phyloP scores from a whole-genome alignment of 1,284 basidiomycete species.

The Megacollybia platyphylla region DNA sequence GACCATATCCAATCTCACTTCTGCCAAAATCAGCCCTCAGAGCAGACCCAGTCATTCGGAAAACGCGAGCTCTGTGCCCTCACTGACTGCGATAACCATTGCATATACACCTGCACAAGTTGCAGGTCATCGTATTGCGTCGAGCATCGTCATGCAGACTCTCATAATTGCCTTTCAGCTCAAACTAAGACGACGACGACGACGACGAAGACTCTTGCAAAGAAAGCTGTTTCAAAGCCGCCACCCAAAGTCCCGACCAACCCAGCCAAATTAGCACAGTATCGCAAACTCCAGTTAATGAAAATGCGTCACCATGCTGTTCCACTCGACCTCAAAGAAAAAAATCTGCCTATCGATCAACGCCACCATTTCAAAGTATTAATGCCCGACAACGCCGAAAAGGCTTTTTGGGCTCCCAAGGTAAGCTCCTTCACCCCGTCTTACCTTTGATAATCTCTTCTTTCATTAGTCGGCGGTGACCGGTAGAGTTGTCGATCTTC shows the following conservation, averaged over 20 bases:
- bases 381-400: conserved; percentile 19
- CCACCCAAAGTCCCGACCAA: conserved; percentile 26
- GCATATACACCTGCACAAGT: conserved; percentile 29
- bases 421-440: conserved; percentile 19
- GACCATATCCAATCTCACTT: conserved; percentile 48
- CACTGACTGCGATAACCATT: conserved; percentile 37
- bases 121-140: conserved; percentile 53
- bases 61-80: conserved; percentile 37
- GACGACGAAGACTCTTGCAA: conserved; percentile 3
- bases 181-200: conserved; percentile 5
- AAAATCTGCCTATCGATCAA: conserved; percentile 32
- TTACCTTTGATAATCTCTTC: conserved; percentile 5
- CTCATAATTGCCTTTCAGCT: conserved; percentile 4
- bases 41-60: conserved; percentile 8
- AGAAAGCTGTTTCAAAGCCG: conserved; percentile 12
- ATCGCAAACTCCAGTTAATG: conserved; percentile 50
- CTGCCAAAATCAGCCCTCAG: conserved; percentile 23
- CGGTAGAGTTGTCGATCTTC: conserved; percentile 36
- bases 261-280: conserved; percentile 40
- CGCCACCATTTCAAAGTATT: conserved; percentile 43
- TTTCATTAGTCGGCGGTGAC: conserved; percentile 23
- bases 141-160: conserved; percentile 25
- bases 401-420: conserved; percentile 58
- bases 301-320: conserved; percentile 59
- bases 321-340: conserved; percentile 48